These are phyloP conservation scores for Pseudocercospora fuligena DNA, from an alignment of 2,329 filamentous ascomycete genomes.

Conservation along the genomic window DNA sequence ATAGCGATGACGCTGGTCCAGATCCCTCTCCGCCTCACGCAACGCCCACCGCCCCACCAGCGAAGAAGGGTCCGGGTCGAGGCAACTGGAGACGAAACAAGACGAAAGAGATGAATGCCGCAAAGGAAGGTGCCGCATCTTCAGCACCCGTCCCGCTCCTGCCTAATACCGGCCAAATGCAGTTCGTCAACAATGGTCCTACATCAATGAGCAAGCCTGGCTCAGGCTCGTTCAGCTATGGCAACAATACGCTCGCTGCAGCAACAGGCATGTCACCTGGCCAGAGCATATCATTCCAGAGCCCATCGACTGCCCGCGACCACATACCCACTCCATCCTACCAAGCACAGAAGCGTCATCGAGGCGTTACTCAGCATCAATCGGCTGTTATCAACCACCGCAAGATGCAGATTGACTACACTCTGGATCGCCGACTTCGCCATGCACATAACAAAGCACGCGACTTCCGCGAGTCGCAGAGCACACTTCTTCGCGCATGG, in stretches of 20 bases:
- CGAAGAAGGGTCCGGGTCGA: constrained; percentile 52
- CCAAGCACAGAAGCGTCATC: constrained; percentile 59
- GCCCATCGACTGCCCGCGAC: constrained; percentile 30
- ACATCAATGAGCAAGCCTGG: constrained; percentile 22
- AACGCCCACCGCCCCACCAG: constrained; percentile 31
- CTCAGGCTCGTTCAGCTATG: constrained; percentile 14
- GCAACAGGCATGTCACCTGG: constrained; percentile 25
- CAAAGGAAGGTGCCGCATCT: constrained; percentile 14
- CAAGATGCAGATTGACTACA: constrained; percentile 79
- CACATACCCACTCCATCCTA: constrained; percentile 42
- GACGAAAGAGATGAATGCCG: constrained; percentile 18
- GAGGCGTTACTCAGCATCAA: constrained; percentile 81
- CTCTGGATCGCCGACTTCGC: constrained; percentile 75
- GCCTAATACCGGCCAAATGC: constrained; percentile 38
- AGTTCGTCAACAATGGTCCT: constrained; percentile 36
- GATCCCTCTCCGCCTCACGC: constrained; percentile 34
- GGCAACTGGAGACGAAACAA: constrained; percentile 55
- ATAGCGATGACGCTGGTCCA: constrained; percentile 47
- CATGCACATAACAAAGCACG: constrained; percentile 67
- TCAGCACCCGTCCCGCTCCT: constrained; percentile 41
- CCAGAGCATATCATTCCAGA: constrained; percentile 33
- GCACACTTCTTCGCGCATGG: constrained; percentile 69
- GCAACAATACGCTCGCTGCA: constrained; percentile 19
- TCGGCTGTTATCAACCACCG: constrained; percentile 79
- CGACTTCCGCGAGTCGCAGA: constrained; percentile 66